Evolutionary conservation across 139 green algal genomes (phyloP), one percentile per base, ranked within the genome.

Genomic region (Chlorella sp.): DNA sequence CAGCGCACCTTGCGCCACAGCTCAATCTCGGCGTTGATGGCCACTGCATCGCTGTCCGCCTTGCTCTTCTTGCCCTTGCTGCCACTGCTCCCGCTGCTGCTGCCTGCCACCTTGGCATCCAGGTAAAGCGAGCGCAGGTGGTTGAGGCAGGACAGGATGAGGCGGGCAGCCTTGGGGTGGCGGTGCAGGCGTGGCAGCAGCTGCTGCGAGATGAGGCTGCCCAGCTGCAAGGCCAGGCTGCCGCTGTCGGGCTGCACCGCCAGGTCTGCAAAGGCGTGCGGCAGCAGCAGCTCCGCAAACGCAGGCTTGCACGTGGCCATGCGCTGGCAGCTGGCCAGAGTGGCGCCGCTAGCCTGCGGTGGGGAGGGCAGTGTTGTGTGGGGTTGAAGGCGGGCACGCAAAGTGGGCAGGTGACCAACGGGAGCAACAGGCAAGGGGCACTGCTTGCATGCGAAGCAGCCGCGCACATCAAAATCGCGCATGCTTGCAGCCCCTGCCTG

Each of bases 241-340:
- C 78, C 80, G 28, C 80, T 64, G 36, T 28, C 34, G 38, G 87
- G 70, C 34, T 86, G 70, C 13, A 28, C 25, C 2, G 92, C 92
- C 47, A 95, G 65, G 80, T 91, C 87, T 9, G 72, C 87, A 34
- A 95, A 74, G 28, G 91, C 84, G 65, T 90, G 76, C 0, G 92
- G 91, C 68, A 95, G 88, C 39, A 94, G 75, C 26, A 93, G 79
- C 81, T 95, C 92, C 15, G 91, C 91, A 68, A 95, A 81, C 16
- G 85, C 71, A 23, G 91, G 74, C 78, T 94, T 94, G 51, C 51
- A 38, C 18, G 25, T 20, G 9, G 78, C 90, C 83, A 89, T 82
- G 67, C 38, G 34, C 28, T 47, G n/a, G 74, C 73, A 93, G 76
- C 38, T 76, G 62, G 57, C 69, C 76, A 89, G 87, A 13, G 86